These are phyloP conservation scores for Lanzia echinophila DNA, from an alignment of 2,329 filamentous ascomycete genomes.

Conservation along the genomic window DNA sequence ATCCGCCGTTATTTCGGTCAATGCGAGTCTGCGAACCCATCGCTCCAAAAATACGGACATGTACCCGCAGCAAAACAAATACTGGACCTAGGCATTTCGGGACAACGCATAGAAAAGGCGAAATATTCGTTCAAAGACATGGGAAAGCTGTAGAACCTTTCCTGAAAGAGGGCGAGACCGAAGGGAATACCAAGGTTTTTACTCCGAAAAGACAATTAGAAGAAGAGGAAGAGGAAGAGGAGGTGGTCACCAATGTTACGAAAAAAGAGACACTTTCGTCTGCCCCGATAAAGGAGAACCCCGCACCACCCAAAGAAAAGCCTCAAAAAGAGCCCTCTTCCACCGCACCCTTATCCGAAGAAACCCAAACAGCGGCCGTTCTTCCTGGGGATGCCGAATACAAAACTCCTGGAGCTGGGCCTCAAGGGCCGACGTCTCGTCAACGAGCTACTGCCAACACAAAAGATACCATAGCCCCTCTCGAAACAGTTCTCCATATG, in stretches of 20 bases:
- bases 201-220: constrained; percentile 11
- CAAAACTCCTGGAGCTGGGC: neutral
- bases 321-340: constrained; percentile 12
- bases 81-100: constrained; percentile 31
- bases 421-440: constrained; percentile 10
- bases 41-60: constrained; percentile 31
- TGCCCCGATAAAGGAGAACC: neutral
- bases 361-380: constrained; percentile 20
- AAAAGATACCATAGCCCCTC: constrained; percentile 33
- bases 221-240: constrained; percentile 8
- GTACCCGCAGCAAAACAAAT: constrained; percentile 21
- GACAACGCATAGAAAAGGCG: constrained; percentile 33
- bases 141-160: constrained; percentile 55
- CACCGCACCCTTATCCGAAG: constrained; percentile 22
- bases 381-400: constrained; percentile 20
- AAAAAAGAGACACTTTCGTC: constrained; percentile 7
- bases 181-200: constrained; percentile 17
- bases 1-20: constrained; percentile 58
- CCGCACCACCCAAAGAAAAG: neutral
- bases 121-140: constrained; percentile 47
- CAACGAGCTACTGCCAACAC: constrained; percentile 31
- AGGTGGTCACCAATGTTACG: constrained; percentile 1
- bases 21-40: constrained; percentile 40
- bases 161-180: constrained; percentile 28
- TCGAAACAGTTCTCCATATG: constrained; percentile 47